Conservation (phyloP, 2,329 filamentous ascomycete species). For the Ophiosphaerella narmari region DNA sequence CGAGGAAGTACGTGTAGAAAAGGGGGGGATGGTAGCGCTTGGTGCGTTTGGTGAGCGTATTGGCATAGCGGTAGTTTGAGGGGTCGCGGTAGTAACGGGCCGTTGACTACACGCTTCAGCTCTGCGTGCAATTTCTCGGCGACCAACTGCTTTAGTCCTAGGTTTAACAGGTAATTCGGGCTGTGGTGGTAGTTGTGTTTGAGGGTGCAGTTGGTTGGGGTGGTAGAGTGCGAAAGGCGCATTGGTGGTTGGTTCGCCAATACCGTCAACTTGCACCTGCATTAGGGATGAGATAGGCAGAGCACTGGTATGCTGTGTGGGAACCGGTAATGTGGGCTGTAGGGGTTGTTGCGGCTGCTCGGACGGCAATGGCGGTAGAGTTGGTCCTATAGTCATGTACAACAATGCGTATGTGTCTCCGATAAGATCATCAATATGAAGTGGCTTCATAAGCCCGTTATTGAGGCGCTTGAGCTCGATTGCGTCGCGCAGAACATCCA, state of each 20-base stretch:
- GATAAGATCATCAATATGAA: slow-evolving; percentile 89
- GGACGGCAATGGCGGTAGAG: slow-evolving; percentile 57
- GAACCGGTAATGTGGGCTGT: slow-evolving; percentile 6
- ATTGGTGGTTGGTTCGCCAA: slow-evolving; percentile 5
- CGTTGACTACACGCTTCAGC: slow-evolving; percentile 61
- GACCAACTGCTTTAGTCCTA: slow-evolving; percentile 62
- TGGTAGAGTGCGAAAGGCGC: slow-evolving; percentile 33
- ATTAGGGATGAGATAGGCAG: slow-evolving; percentile 39
- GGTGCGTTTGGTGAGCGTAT: slow-evolving; percentile 39
- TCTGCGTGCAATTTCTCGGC: slow-evolving; percentile 62
- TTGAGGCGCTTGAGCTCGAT: slow-evolving; percentile 80
- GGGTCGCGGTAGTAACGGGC: slow-evolving; percentile 37
- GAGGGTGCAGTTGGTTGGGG: slow-evolving; percentile 26
- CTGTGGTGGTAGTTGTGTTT: slow-evolving; percentile 18
- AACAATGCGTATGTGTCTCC: slow-evolving; percentile 84
- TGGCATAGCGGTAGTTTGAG: slow-evolving; percentile 34
- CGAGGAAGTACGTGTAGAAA: slow-evolving; percentile 14
- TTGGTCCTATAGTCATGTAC: slow-evolving; percentile 68
- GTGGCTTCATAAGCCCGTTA: slow-evolving; percentile 81
- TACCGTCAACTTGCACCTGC: slow-evolving; percentile 18
- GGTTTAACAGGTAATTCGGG: slow-evolving; percentile 27
- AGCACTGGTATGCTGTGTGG: slow-evolving; percentile 18
- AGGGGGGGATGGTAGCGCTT: slow-evolving; percentile 19
- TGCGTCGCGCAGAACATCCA: slow-evolving; percentile 69
- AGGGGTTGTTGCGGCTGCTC: slow-evolving; percentile 38